phyloP scores from a whole-genome alignment of 495 filamentous ascomycete genomes.

The Tricharina praecox region DNA sequence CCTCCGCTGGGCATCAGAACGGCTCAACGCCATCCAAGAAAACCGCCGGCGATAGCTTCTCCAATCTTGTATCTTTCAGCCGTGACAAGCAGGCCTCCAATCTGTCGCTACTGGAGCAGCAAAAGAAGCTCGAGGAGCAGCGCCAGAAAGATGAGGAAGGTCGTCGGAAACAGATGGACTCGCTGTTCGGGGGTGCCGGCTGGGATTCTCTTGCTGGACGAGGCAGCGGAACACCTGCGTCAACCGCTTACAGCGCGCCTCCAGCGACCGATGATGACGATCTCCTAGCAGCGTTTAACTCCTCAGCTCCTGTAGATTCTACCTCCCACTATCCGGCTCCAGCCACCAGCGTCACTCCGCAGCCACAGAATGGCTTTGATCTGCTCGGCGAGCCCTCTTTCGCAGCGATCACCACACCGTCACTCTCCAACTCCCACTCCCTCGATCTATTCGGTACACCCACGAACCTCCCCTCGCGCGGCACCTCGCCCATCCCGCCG shows the following conservation, averaged over 20 bases:
- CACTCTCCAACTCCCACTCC: background rate
- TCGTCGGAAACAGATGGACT: constrained; percentile 46
- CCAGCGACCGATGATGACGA: constrained; percentile 36
- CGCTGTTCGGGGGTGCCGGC: constrained; percentile 50
- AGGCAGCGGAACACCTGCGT: constrained; percentile 1
- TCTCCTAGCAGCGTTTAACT: constrained; percentile 45
- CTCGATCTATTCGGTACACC: constrained; percentile 63
- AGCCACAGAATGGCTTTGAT: constrained; percentile 21
- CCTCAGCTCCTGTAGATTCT: constrained; percentile 43
- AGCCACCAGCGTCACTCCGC: background rate
- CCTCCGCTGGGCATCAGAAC: constrained; percentile 3
- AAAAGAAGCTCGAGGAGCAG: constrained; percentile 63
- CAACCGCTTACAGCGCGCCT: background rate
- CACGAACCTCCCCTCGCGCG: constrained; percentile 36
- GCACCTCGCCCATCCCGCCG: constrained; percentile 28
- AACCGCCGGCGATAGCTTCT: constrained; percentile 70
- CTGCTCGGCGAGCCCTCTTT: constrained; percentile 9
- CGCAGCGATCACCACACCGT: background rate
- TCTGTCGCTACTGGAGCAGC: constrained; percentile 67
- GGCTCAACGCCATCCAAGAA: constrained; percentile 19
- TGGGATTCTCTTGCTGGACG: constrained; percentile 18
- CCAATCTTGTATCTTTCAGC: constrained; percentile 65
- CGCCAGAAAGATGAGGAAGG: constrained; percentile 60
- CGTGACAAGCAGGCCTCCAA: constrained; percentile 49
- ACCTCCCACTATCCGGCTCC: constrained; percentile 44